Base-by-base conservation (phyloP, 495 filamentous ascomycete species). In the Penicilliopsis zonata region DNA sequence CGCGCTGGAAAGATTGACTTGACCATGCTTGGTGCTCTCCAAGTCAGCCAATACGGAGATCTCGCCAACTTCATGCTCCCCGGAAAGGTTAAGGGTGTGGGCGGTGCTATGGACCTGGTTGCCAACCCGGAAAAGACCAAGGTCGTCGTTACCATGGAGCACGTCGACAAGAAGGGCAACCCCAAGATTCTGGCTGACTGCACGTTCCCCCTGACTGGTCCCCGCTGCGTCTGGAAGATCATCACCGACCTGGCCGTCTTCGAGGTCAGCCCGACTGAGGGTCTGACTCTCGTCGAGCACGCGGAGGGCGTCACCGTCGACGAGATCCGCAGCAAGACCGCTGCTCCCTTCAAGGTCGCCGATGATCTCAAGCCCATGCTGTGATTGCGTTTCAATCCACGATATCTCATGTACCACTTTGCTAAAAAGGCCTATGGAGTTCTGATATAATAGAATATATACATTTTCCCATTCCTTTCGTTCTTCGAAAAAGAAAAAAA, bases 91-190 rank as follows among this genome's bases (percentile, higher is more conserved):
- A 94, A 94, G 72, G 85, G 85, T 13, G 82, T 94, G 45, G 85
- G 85, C 17, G 85, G 85, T 33, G 85, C 85, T 40, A 94, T 94
- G 85, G 85, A 94, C 48, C 53, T 94, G 34, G 85, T 94, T 26
- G 74, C 69, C 44, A 90, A 92, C 65, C 85, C 85, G 12, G 67
- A 67, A 45, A 66, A 66, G 40, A 94, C 85, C 31, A 87, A 85
- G 63, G 83, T 94, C 2, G 84, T 94, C 13, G 80, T 92, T 8
- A 87, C 82, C 3, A 94, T 87, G 83, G 84, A 94, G 57, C 85
- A 92, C 57, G 79, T 76, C 18, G 85, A 88, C 47, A 86, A 83
- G 73, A 83, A 87, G 64, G 85, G 85, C 31, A 79, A 76, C 43
- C 63, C 82, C 34, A 94, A 94, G 78, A 86, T 94, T 52, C 65